A percentile compares a stretch with the other conserved stretches of the same genome.
Evolutionary conservation across 768 basidiomycete species (phyloP).

Genomic region (Paxillus ammoniavirescens): DNA sequence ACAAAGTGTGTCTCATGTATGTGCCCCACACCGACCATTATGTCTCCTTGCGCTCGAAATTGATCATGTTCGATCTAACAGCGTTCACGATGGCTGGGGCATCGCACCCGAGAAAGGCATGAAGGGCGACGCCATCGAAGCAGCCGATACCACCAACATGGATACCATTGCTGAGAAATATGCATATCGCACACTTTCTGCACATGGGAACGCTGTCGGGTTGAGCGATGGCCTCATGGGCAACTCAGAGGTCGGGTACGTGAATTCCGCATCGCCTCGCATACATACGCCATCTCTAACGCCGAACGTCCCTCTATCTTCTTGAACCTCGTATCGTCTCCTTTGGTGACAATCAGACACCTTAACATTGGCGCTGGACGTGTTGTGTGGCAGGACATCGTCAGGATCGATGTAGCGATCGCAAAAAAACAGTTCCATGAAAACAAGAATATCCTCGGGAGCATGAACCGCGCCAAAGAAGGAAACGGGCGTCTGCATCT

Average conservation of each 20-base stretch:
- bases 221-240: conserved; percentile 95
- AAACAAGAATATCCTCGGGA: conserved; percentile 66
- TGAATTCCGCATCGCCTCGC: conserved; percentile 3
- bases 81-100: conserved; percentile 98
- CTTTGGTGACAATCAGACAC: conserved; percentile 51
- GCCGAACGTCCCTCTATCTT: background rate
- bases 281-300: background rate
- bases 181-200: conserved; percentile 67
- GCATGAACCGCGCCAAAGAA: conserved; percentile 76
- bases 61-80: conserved; percentile 23
- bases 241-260: conserved; percentile 95
- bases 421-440: conserved; percentile 87
- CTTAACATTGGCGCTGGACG: conserved; percentile 94
- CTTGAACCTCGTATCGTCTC: background rate
- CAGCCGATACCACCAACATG: conserved; percentile 85
- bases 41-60: background rate
- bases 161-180: conserved; percentile 79
- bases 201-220: conserved; percentile 91
- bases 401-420: conserved; percentile 89
- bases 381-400: conserved; percentile 97
- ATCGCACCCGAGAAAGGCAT: conserved; percentile 63
- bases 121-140: conserved; percentile 88
- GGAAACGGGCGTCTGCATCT: conserved; percentile 84
- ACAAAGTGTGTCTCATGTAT: conserved; percentile 92
- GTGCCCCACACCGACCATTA: conserved; percentile 18